Conservation (phyloP, 805 yeast species). For the Hanseniaspora occidentalis region DNA sequence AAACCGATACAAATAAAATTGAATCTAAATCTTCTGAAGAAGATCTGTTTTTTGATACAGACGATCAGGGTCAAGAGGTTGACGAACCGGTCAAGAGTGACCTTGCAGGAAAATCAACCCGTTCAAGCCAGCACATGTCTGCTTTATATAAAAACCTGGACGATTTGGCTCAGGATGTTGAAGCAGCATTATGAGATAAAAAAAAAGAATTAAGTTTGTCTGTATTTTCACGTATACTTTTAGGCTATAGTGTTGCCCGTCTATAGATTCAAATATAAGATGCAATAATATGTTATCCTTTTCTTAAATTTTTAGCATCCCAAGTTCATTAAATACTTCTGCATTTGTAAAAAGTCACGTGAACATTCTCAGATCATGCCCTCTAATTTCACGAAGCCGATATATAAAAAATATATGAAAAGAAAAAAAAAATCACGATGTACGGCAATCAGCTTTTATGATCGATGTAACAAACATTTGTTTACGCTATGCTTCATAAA, state of each 20-base stretch:
- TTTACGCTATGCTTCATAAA: too few species aligned
- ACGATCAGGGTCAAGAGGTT: neutral
- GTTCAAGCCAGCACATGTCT: neutral
- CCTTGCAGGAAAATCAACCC: neutral
- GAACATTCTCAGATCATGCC: too few species aligned
- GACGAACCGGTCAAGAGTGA: neutral
- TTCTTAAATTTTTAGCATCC: too few species aligned
- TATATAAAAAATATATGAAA: too few species aligned
- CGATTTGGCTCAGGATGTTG: neutral
- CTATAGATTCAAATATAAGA: neutral
- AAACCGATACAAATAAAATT: neutral
- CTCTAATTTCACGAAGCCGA: too few species aligned
- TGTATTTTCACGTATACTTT: neutral
- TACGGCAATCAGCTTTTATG: too few species aligned
- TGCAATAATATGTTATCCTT: too few species aligned
- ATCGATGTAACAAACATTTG: too few species aligned
- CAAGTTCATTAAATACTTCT: too few species aligned
- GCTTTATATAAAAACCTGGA: neutral
- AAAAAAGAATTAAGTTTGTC: neutral
- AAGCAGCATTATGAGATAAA: neutral
- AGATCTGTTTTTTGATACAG: constrained; percentile 1
- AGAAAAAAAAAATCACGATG: too few species aligned
- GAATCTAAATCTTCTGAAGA: neutral
- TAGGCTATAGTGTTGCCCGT: neutral
- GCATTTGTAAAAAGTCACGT: too few species aligned